phyloP scores from a whole-genome alignment of 2,329 filamentous ascomycete genomes.

The Lachnellula willkommii region DNA sequence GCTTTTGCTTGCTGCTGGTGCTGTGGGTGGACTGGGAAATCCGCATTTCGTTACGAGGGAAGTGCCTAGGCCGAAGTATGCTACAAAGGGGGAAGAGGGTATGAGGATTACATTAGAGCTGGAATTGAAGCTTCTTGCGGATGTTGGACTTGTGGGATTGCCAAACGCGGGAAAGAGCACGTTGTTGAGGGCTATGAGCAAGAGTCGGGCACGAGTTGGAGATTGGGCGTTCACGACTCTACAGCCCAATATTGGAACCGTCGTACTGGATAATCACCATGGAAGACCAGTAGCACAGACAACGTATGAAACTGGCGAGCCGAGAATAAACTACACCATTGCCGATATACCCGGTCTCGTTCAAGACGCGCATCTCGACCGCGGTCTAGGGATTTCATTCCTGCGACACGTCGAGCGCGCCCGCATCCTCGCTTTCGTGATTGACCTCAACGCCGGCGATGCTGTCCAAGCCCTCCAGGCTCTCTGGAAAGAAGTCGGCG shows the following conservation, averaged over 20 bases:
- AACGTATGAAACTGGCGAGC: constrained; percentile 43
- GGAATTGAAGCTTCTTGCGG: constrained; percentile 90
- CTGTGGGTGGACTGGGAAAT: constrained; percentile 85
- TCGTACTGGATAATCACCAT: constrained; percentile 82
- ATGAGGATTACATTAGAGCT: constrained; percentile 76
- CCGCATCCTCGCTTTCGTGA: constrained; percentile 84
- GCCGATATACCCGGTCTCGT: constrained; percentile 95
- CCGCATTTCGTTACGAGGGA: constrained; percentile 81
- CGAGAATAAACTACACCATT: constrained; percentile 79
- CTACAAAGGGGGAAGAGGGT: constrained; percentile 77
- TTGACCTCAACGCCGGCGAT: constrained; percentile 77
- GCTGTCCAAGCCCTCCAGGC: constrained; percentile 72
- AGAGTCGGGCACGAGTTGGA: constrained; percentile 82
- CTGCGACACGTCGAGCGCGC: constrained; percentile 92
- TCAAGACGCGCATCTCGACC: constrained; percentile 86
- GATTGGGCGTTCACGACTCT: constrained; percentile 97
- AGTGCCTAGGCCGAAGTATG: constrained; percentile 75
- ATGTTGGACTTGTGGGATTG: constrained; percentile 88
- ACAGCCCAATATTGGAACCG: constrained; percentile 90
- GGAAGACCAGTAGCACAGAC: constrained; percentile 56
- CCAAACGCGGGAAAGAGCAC: constrained; percentile 97
- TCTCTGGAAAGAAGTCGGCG: constrained; percentile 84
- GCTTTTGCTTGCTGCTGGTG: constrained; percentile 79
- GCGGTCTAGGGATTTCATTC: constrained; percentile 85
- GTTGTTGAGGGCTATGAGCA: constrained; percentile 77